Evolutionary conservation across 2,329 filamentous ascomycete genomes (phyloP).

Genomic region (Tolypocladium paradoxum): DNA sequence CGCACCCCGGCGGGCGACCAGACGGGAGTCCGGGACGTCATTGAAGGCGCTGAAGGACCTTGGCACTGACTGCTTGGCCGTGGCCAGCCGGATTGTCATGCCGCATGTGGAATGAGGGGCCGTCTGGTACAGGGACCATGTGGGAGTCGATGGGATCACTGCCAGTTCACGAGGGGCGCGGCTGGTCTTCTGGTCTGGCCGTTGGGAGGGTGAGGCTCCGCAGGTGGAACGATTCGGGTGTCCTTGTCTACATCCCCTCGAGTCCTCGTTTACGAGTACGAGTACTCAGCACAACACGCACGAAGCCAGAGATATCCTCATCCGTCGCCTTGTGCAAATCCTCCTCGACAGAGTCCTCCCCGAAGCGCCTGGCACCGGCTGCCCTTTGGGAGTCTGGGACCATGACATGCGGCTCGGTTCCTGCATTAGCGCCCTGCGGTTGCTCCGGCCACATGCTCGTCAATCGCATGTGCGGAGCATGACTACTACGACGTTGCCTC

Average conservation of each 20-base stretch:
- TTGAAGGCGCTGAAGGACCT: too few relatives aligned
- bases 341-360: neutral
- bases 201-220: too few relatives aligned
- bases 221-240: neutral
- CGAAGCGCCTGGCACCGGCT: neutral
- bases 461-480: neutral
- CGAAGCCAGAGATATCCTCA: neutral
- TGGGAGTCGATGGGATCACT: too few relatives aligned
- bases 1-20: neutral
- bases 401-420: constrained; percentile 8
- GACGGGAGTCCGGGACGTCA: neutral
- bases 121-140: too few relatives aligned
- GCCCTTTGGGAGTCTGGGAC: neutral
- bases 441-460: neutral
- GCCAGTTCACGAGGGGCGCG: too few relatives aligned
- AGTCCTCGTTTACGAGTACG: neutral
- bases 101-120: too few relatives aligned
- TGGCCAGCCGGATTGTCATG: neutral
- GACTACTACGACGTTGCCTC: too few relatives aligned
- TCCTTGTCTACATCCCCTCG: neutral
- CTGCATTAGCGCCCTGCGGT: constrained; percentile 10
- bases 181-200: too few relatives aligned
- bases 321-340: neutral
- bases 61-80: too few relatives aligned
- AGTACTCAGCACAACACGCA: neutral